Conservation (phyloP, 2,329 filamentous ascomycete genomes). For the Sporothrix pseudoabietina region DNA sequence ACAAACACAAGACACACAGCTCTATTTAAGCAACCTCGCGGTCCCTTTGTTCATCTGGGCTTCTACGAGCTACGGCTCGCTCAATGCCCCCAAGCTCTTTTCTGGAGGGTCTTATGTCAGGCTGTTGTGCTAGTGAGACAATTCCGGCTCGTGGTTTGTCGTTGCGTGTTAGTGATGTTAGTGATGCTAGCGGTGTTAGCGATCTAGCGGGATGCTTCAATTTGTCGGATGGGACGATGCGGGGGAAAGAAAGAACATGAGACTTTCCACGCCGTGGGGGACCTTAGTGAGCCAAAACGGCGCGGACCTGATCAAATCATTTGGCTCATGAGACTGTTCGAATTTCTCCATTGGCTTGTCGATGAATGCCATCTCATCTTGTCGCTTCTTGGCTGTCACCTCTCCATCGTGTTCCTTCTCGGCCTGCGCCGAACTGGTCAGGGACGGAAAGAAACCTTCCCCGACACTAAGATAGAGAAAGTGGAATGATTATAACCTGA, state of each 20-base stretch:
- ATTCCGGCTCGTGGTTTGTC: neutral
- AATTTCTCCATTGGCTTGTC: neutral
- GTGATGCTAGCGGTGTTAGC: too few species aligned
- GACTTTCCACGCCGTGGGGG: slow-evolving; percentile 4
- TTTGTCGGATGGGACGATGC: neutral
- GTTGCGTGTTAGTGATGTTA: neutral
- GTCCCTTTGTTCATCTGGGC: neutral
- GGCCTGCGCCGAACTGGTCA: slow-evolving; percentile 10
- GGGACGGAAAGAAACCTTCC: neutral
- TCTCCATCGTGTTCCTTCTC: neutral
- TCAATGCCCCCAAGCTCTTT: neutral
- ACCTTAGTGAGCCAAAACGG: neutral
- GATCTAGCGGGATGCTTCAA: too few species aligned
- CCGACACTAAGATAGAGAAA: neutral
- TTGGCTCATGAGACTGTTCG: neutral
- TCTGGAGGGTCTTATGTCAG: neutral
- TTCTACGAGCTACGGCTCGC: neutral
- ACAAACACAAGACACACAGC: neutral
- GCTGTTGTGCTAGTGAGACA: slow-evolving; percentile 8
- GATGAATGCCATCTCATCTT: neutral
- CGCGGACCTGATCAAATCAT: neutral
- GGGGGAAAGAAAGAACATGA: neutral
- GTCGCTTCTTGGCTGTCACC: neutral
- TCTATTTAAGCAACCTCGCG: neutral
- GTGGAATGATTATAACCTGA: neutral